These are phyloP conservation scores for Pseudogymnoascus sp. DNA, from an alignment of 2,329 filamentous ascomycete species.

Conservation along the genomic window DNA sequence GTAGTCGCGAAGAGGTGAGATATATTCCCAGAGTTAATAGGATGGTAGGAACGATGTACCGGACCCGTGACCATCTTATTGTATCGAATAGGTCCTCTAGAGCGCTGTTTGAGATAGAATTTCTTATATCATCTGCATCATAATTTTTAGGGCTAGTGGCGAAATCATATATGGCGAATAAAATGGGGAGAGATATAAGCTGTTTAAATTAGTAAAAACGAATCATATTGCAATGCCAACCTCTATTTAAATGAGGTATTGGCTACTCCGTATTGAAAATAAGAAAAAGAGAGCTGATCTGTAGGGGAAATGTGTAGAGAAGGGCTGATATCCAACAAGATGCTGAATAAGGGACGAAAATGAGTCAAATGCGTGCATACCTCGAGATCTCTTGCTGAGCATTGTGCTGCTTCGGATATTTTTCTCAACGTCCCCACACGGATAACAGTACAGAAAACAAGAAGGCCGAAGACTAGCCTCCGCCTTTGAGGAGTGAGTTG, in stretches of 20 bases:
- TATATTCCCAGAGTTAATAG: conserved; percentile 6
- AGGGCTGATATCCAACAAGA: not conserved
- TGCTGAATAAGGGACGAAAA: not conserved
- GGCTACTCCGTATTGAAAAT: not conserved
- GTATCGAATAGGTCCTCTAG: conserved; percentile 11
- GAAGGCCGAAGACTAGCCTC: not conserved
- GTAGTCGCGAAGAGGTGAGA: not conserved
- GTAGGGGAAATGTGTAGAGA: not conserved
- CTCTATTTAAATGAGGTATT: not conserved
- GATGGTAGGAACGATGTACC: conserved; percentile 11
- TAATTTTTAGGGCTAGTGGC: not conserved
- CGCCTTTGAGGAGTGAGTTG: not conserved
- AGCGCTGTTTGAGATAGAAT: conserved; percentile 12
- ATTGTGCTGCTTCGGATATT: conserved; percentile 1
- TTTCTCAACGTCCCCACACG: conserved; percentile 6
- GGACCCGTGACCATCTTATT: conserved; percentile 9
- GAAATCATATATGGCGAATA: conserved; percentile 12
- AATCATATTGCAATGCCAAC: not conserved
- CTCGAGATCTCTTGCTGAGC: conserved; percentile 8
- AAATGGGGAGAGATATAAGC: conserved; percentile 7
- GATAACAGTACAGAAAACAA: conserved; percentile 3
- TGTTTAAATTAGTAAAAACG: not conserved
- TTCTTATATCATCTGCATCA: conserved; percentile 9
- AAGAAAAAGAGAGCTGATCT: not conserved
- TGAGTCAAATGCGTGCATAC: not conserved